Evolutionary conservation across 306 rosid species (phyloP).

Genomic region (Quercus suber): DNA sequence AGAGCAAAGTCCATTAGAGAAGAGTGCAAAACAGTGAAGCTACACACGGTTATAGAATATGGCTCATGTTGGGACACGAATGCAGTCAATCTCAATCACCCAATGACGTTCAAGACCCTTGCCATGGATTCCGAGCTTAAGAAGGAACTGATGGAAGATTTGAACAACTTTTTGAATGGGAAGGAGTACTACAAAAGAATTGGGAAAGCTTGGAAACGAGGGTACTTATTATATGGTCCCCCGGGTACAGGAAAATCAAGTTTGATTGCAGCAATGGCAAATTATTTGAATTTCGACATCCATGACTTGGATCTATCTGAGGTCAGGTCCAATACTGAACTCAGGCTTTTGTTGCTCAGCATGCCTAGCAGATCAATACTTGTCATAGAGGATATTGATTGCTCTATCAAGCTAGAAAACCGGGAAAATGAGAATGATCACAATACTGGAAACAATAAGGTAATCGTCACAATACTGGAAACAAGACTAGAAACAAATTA

Average conservation of each 20-base stretch:
- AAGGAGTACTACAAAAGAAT: constrained; percentile 24
- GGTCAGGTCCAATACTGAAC: background rate
- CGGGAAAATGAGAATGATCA: background rate
- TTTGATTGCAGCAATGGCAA: constrained; percentile 44
- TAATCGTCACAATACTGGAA: background rate
- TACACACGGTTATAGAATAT: background rate
- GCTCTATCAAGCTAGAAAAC: constrained; percentile 22
- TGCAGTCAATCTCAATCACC: constrained; percentile 22
- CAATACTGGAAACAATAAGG: background rate
- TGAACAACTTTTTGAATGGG: constrained; percentile 27
- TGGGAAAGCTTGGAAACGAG: constrained; percentile 43
- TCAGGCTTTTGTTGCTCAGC: constrained; percentile 19
- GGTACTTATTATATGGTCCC: constrained; percentile 38
- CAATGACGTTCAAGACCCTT: constrained; percentile 25
- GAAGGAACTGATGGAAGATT: constrained; percentile 30
- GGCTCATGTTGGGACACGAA: background rate
- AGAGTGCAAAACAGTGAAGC: constrained; percentile 24
- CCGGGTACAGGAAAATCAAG: constrained; percentile 43
- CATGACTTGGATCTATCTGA: constrained; percentile 36
- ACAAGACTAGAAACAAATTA: too few relatives aligned
- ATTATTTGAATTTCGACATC: constrained; percentile 35
- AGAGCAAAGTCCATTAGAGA: constrained; percentile 21
- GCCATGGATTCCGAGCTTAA: constrained; percentile 27
- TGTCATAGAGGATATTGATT: constrained; percentile 37
- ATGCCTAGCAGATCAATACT: constrained; percentile 28